These are phyloP conservation scores for Pseudevernia furfuracea DNA, from an alignment of 495 filamentous ascomycete species.

Conservation along the genomic window DNA sequence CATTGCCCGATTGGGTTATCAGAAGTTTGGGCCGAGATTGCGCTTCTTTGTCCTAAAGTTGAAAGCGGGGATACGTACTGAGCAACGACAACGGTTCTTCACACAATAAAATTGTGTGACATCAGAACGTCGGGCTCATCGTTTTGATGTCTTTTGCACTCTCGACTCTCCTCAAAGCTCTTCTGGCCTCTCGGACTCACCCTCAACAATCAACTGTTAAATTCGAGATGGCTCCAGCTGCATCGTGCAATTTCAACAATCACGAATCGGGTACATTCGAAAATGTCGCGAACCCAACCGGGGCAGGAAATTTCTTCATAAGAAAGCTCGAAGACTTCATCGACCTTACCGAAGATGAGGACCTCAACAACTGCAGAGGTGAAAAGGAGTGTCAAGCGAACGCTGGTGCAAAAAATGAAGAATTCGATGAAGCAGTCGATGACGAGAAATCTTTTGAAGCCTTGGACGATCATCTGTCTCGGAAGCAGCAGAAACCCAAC, in stretches of 20 bases:
- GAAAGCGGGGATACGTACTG: too few relatives aligned
- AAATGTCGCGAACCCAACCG: background rate
- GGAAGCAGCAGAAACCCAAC: background rate
- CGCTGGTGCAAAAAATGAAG: background rate
- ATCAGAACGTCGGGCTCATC: background rate
- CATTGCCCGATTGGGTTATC: background rate
- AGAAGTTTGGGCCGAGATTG: background rate
- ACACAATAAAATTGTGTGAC: background rate
- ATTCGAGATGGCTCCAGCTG: background rate
- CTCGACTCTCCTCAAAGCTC: background rate
- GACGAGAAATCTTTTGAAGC: background rate
- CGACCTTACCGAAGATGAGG: background rate
- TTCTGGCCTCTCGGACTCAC: background rate
- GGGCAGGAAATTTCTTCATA: background rate
- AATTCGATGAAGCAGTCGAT: background rate
- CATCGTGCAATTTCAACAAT: background rate
- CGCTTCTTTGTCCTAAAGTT: background rate
- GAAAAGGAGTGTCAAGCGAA: background rate
- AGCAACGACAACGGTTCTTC: background rate
- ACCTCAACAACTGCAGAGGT: background rate
- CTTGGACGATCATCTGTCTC: background rate
- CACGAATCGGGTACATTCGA: background rate
- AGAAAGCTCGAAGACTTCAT: background rate
- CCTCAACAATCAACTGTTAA: background rate
- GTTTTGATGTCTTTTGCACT: background rate